These are phyloP conservation scores for Auriscalpium vulgare DNA, from an alignment of 768 basidiomycete genomes.

Conservation along the genomic window DNA sequence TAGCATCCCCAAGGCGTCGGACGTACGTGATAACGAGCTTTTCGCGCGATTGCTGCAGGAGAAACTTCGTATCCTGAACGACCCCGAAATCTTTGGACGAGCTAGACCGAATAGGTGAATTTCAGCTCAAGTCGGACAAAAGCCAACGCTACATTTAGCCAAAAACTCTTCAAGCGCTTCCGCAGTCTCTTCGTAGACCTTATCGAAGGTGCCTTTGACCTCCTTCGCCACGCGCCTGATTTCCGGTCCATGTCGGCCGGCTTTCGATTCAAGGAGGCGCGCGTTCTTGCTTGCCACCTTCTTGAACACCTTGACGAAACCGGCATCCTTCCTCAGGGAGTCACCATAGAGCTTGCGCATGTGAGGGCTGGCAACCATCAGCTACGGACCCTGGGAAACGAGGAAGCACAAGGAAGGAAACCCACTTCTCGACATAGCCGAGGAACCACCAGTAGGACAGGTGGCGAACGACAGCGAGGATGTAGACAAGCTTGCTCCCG, in stretches of 20 bases:
- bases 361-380: constrained; percentile 63
- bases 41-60: constrained; percentile 88
- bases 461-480: constrained; percentile 77
- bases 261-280: constrained; percentile 62
- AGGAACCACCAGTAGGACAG: constrained; percentile 97
- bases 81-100: constrained; percentile 82
- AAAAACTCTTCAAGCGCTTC: constrained; percentile 93
- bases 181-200: constrained; percentile 90
- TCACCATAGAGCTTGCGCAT: constrained; percentile 96
- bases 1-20: background rate
- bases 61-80: constrained; percentile 85
- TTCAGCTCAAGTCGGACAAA: background rate
- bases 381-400: background rate
- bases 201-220: constrained; percentile 91
- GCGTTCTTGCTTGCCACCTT: constrained; percentile 83
- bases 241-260: constrained; percentile 77
- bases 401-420: constrained; percentile 5
- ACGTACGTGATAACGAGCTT: constrained; percentile 86
- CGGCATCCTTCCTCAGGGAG: constrained; percentile 89
- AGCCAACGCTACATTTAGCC: constrained; percentile 64
- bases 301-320: constrained; percentile 97
- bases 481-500: constrained; percentile 84
- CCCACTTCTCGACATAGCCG: constrained; percentile 83
- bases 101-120: constrained; percentile 37
- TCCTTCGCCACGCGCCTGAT: constrained; percentile 80